These are phyloP conservation scores for Exophiala sp. DNA, from an alignment of 2,329 filamentous ascomycete genomes.

Conservation along the genomic window DNA sequence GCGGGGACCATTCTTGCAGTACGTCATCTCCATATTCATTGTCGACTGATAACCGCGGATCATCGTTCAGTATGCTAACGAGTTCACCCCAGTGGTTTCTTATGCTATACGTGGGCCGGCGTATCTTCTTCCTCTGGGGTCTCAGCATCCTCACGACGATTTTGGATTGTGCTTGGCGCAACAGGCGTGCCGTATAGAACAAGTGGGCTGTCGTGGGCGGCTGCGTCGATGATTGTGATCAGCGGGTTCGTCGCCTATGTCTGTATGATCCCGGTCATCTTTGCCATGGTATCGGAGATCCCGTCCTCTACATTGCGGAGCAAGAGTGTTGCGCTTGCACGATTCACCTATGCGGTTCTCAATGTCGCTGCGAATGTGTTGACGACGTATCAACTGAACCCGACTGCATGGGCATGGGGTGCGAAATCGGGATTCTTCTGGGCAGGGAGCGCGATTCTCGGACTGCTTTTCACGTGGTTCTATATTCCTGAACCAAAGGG, in stretches of 20 bases:
- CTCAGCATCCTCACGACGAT: too few relatives aligned
- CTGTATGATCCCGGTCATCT: conserved; percentile 53
- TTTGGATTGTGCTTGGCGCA: too few relatives aligned
- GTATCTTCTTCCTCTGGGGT: too few relatives aligned
- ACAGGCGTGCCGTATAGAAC: too few relatives aligned
- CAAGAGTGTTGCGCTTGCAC: conserved; percentile 54
- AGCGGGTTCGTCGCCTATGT: conserved; percentile 55
- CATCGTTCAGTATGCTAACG: too few relatives aligned
- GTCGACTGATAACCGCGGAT: too few relatives aligned
- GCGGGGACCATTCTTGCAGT: too few relatives aligned
- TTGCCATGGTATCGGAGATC: conserved; percentile 52
- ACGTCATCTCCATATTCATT: too few relatives aligned
- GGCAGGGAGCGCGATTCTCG: conserved; percentile 32
- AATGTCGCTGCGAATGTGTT: conserved; percentile 41
- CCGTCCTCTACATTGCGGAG: conserved; percentile 53
- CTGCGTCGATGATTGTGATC: conserved; percentile 22
- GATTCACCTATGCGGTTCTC: conserved; percentile 49
- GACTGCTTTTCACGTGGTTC: conserved; percentile 37
- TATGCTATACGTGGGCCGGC: too few relatives aligned
- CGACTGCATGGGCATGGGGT: conserved; percentile 39
- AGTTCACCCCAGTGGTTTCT: too few relatives aligned
- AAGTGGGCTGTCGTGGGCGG: too few relatives aligned
- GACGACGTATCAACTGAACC: conserved; percentile 30
- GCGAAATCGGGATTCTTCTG: conserved; percentile 37
- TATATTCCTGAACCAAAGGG: conserved; percentile 31